Conservation (phyloP, 331 rosid species). For the Quercus phellos region DNA sequence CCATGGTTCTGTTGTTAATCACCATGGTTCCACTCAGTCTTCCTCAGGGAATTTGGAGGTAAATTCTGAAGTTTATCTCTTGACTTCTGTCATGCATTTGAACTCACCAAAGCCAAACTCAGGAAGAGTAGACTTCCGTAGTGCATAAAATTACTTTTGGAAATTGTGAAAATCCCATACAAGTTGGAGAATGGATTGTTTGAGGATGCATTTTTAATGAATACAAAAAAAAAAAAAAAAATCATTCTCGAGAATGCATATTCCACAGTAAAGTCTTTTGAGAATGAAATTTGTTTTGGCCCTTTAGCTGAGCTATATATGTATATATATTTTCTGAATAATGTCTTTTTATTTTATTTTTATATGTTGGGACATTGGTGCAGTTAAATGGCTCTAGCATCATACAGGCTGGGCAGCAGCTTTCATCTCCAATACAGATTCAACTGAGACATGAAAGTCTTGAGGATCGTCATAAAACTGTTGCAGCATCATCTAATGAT, state of each 20-base stretch:
- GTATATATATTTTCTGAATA: background rate
- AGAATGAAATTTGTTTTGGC: background rate
- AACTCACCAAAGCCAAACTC: background rate
- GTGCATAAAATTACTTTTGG: background rate
- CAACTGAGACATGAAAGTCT: constrained; percentile 70
- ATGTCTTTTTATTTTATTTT: constrained; percentile 8
- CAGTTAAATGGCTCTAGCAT: constrained; percentile 57
- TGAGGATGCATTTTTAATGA: background rate
- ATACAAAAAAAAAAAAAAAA: background rate
- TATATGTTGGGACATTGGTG: constrained; percentile 21
- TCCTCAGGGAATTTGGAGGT: constrained; percentile 71
- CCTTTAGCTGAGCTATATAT: background rate
- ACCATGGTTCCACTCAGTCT: constrained; percentile 47
- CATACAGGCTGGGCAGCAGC: constrained; percentile 60
- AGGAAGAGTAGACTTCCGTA: background rate
- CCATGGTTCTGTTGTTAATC: constrained; percentile 50
- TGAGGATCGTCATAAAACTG: constrained; percentile 62
- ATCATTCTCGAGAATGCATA: background rate
- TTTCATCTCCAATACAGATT: constrained; percentile 49
- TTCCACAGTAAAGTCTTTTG: background rate
- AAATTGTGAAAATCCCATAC: background rate
- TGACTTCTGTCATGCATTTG: background rate
- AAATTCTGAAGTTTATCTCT: constrained; percentile 5
- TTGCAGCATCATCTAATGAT: constrained; percentile 48
- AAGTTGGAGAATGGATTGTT: background rate